Conservation (phyloP, 2,329 filamentous ascomycete species). For the Sporothrix pseudoabietina region DNA sequence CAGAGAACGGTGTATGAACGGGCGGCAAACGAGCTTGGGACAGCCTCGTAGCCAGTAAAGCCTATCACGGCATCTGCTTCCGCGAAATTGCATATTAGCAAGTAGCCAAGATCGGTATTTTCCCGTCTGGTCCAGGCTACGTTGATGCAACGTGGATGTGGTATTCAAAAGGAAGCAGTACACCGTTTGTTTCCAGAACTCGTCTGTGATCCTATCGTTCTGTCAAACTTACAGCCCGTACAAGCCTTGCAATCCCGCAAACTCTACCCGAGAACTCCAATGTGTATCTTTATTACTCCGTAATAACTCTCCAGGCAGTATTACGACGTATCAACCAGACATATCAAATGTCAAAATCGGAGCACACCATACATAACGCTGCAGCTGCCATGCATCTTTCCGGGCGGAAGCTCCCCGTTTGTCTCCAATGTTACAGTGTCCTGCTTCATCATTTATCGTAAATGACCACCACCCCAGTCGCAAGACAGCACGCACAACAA, state of each 20-base stretch:
- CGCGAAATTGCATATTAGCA: constrained; percentile 2
- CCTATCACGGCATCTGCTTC: constrained; percentile 16
- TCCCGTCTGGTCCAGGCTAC: constrained; percentile 18
- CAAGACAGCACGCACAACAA: neutral
- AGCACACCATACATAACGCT: neutral
- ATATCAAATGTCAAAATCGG: neutral
- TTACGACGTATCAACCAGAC: neutral
- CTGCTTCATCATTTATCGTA: neutral
- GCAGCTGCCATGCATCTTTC: constrained; percentile 13
- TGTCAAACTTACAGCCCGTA: neutral
- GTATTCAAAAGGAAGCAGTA: neutral
- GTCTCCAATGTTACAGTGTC: neutral
- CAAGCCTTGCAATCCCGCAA: neutral
- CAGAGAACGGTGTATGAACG: constrained; percentile 8
- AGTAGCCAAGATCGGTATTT: constrained; percentile 23
- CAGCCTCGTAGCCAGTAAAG: constrained; percentile 8
- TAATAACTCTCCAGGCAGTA: neutral
- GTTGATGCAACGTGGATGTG: neutral
- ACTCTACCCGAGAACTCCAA: neutral
- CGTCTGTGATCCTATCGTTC: neutral
- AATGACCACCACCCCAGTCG: neutral
- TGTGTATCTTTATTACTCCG: neutral
- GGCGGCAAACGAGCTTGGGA: neutral
- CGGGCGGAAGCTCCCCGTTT: constrained; percentile 7
- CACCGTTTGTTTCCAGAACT: constrained; percentile 6